Evolutionary conservation across 208 protist species (phyloP).

Genomic region (Acanthamoeba culbertsoni): DNA sequence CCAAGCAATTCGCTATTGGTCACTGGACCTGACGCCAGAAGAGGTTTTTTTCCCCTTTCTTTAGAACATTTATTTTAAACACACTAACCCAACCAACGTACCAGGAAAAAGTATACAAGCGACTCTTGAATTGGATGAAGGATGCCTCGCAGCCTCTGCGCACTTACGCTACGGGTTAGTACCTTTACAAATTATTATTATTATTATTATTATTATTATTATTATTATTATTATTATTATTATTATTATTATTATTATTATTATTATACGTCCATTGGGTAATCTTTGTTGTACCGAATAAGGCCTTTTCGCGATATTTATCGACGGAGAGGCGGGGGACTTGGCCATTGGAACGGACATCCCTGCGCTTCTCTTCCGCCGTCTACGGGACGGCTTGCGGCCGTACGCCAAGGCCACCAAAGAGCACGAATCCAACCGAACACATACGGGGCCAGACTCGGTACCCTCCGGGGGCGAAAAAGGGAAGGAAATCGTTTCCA

Average conservation of each 20-base stretch:
- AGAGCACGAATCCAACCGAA: background rate
- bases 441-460: background rate
- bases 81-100: no score
- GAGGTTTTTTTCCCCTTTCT: no score
- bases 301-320: conserved; percentile 27
- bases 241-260: no score
- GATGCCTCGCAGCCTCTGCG: background rate
- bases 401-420: background rate
- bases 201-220: no score
- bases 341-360: conserved; percentile 25
- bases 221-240: no score
- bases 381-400: background rate
- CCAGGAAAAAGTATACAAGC: conserved; percentile 16
- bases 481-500: background rate
- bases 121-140: background rate
- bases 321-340: conserved; percentile 31
- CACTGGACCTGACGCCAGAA: background rate
- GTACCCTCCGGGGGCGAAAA: background rate
- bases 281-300: background rate
- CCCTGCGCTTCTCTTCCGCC: background rate
- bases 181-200: background rate
- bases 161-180: conserved; percentile 24
- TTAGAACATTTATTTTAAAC: no score
- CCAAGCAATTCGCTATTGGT: conserved; percentile 35
- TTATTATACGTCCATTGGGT: no score